These are phyloP conservation scores for Bolboschoenus planiculmis DNA, from an alignment of 176 grass and related monocot species.

Conservation along the genomic window DNA sequence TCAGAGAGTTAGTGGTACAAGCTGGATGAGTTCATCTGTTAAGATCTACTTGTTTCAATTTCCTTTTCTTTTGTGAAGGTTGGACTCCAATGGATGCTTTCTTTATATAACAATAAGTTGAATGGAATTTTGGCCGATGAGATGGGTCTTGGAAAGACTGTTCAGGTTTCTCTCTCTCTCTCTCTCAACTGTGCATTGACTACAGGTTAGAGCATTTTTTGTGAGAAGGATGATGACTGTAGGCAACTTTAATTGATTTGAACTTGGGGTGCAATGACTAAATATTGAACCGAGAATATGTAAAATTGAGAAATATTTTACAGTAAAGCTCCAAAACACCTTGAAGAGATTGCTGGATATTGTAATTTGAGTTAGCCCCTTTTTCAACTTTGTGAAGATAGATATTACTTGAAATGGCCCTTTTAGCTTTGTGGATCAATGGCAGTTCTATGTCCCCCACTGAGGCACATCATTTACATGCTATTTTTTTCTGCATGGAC, in stretches of 20 bases:
- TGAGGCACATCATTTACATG: constrained; percentile 15
- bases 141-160: constrained; percentile 99
- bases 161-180: constrained; percentile 63
- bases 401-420: neutral
- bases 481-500: constrained; percentile 12
- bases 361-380: neutral
- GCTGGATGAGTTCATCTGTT: constrained; percentile 6
- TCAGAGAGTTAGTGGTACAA: neutral
- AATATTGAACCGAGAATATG: neutral
- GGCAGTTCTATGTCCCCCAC: neutral
- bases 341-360: neutral
- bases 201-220: neutral
- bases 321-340: neutral
- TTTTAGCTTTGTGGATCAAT: neutral
- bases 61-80: constrained; percentile 44
- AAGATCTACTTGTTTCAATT: constrained; percentile 8
- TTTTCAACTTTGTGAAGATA: neutral
- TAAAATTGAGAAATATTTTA: neutral
- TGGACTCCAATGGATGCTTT: constrained; percentile 99
- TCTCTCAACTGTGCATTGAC: neutral
- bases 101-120: constrained; percentile 97
- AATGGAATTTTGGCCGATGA: constrained; percentile 99
- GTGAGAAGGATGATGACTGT: neutral
- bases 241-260: neutral
- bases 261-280: constrained; percentile 14